Conservation (phyloP, 176 grass and related monocot genomes). For the Cenchrus purpureus region DNA sequence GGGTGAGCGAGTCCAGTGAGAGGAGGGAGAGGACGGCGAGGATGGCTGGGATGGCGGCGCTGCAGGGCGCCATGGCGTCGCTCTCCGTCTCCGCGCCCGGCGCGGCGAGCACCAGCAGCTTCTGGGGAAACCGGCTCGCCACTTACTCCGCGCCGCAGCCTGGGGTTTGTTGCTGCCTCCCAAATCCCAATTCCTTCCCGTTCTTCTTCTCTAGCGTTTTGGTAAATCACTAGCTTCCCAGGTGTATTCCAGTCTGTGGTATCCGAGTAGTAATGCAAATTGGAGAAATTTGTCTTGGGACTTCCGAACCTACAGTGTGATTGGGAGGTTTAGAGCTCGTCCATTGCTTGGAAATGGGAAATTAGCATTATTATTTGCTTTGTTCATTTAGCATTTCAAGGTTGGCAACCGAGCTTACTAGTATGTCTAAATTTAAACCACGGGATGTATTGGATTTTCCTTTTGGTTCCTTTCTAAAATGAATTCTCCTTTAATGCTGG, state of each 20-base stretch:
- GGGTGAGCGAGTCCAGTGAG: not conserved
- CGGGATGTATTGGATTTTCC: not conserved
- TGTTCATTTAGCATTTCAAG: not conserved
- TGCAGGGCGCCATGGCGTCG: slow-evolving; percentile 53
- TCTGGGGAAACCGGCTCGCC: slow-evolving; percentile 51
- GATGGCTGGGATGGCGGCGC: slow-evolving; percentile 53
- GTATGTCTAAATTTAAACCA: not conserved
- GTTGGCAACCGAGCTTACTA: not conserved
- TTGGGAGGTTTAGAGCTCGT: slow-evolving; percentile 18
- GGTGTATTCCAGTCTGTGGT: not conserved
- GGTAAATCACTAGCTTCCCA: not conserved
- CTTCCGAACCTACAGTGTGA: not conserved
- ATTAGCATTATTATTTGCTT: not conserved
- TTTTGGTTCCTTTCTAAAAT: not conserved
- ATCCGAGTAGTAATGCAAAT: not conserved
- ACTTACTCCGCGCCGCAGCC: slow-evolving; percentile 41
- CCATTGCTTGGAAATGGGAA: not conserved
- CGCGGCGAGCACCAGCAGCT: slow-evolving; percentile 29
- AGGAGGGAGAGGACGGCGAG: not conserved
- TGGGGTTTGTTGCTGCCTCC: slow-evolving; percentile 19
- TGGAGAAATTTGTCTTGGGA: not conserved
- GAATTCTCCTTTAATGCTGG: not conserved
- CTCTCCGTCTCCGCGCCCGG: slow-evolving; percentile 47
- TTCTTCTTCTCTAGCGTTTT: not conserved
- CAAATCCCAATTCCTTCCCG: not conserved